Evolutionary conservation across 768 basidiomycete species (phyloP).

Genomic region (Amanita fuliginea): DNA sequence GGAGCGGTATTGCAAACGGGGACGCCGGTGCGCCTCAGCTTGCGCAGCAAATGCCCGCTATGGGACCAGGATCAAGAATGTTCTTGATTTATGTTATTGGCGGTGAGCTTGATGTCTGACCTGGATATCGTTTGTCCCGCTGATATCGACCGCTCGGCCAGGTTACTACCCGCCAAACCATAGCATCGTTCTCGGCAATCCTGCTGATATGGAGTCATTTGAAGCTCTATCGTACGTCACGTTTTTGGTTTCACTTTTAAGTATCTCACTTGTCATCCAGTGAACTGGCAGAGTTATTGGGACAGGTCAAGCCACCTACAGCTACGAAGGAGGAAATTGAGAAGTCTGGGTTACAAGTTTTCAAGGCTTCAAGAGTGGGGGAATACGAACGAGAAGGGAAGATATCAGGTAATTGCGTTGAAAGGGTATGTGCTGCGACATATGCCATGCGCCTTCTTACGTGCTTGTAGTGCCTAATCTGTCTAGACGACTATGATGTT

Average conservation of each 20-base stretch:
- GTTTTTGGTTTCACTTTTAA: conserved; percentile 5
- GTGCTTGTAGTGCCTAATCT: conserved; percentile 59
- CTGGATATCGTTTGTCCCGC: neutral
- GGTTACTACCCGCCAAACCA: conserved; percentile 93
- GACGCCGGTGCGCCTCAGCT: conserved; percentile 6
- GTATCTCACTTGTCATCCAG: conserved; percentile 22
- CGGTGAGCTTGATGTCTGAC: conserved; percentile 29
- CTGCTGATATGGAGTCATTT: conserved; percentile 64
- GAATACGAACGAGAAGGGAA: conserved; percentile 50
- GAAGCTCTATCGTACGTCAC: conserved; percentile 60
- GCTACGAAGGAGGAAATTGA: conserved; percentile 79
- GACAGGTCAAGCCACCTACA: conserved; percentile 74
- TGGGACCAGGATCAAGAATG: conserved; percentile 43
- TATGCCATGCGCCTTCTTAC: neutral
- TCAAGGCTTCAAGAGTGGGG: conserved; percentile 44
- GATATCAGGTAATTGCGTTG: conserved; percentile 68
- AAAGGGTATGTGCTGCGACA: conserved; percentile 43
- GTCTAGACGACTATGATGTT: conserved; percentile 73
- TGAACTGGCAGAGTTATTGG: conserved; percentile 76
- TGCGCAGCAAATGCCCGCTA: conserved; percentile 9
- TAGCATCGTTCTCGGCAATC: conserved; percentile 72
- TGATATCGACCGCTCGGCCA: conserved; percentile 14
- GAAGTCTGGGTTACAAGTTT: conserved; percentile 68
- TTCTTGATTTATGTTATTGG: conserved; percentile 90
- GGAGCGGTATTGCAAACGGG: conserved; percentile 8